These are phyloP conservation scores for Sanguinoderma infundibulare DNA, from an alignment of 1,284 basidiomycete species.

Conservation along the genomic window DNA sequence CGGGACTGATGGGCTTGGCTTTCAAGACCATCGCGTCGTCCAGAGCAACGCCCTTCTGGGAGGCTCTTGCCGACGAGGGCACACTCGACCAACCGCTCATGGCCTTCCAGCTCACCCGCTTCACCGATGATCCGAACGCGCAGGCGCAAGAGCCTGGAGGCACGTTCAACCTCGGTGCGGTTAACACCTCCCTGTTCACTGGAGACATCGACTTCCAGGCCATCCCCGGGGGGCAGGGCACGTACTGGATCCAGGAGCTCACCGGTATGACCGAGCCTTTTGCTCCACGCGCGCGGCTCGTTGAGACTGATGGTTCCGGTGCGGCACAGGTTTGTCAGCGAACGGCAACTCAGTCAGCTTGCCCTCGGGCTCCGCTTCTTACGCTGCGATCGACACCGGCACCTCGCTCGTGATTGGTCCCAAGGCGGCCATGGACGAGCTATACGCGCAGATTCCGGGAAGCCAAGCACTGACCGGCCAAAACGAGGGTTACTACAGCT, in stretches of 20 bases:
- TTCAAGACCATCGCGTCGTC: slow-evolving; percentile 42
- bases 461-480: slow-evolving; percentile 62
- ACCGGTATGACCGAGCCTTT: slow-evolving; percentile 17
- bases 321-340: slow-evolving; percentile 52
- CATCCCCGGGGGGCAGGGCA: slow-evolving; percentile 54
- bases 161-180: slow-evolving; percentile 75
- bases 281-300: neutral
- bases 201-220: slow-evolving; percentile 81
- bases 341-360: slow-evolving; percentile 56
- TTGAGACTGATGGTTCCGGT: neutral
- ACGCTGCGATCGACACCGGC: slow-evolving; percentile 84
- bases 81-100: slow-evolving; percentile 72
- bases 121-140: slow-evolving; percentile 56
- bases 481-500: slow-evolving; percentile 77
- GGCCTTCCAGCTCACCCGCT: slow-evolving; percentile 83
- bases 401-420: slow-evolving; percentile 93
- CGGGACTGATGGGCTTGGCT: slow-evolving; percentile 44
- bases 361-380: slow-evolving; percentile 48
- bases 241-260: slow-evolving; percentile 32
- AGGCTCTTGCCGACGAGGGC: slow-evolving; percentile 64
- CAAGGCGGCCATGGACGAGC: slow-evolving; percentile 52
- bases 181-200: slow-evolving; percentile 73
- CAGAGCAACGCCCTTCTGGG: slow-evolving; percentile 49
- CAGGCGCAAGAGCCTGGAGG: slow-evolving; percentile 71
- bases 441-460: slow-evolving; percentile 81